Evolutionary conservation across 345 rosid genomes (phyloP).

Genomic region (Excoecaria cochinchinensis): DNA sequence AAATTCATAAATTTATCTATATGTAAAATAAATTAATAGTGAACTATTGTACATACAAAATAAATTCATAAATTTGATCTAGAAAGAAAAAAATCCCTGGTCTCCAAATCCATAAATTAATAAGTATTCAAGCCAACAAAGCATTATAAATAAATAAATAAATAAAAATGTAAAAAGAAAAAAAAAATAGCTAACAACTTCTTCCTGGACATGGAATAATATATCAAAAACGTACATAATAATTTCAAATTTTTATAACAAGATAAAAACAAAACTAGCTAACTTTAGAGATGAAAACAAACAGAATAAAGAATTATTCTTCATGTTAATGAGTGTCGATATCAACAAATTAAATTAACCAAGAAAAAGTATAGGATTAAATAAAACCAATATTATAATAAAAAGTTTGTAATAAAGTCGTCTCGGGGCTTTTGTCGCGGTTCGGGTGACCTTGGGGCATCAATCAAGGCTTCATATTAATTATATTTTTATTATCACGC

Average conservation of each 20-base stretch:
- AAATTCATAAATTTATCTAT: too few species aligned
- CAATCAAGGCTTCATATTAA: constrained; percentile 42
- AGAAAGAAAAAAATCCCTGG: too few species aligned
- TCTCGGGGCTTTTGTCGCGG: constrained; percentile 55
- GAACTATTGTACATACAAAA: too few species aligned
- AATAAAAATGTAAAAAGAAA: constrained; percentile 2
- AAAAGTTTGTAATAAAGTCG: constrained; percentile 31
- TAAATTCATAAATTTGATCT: too few species aligned
- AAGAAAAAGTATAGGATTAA: neutral
- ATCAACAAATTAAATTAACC: constrained; percentile 35
- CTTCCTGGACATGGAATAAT: constrained; percentile 27
- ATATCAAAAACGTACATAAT: neutral
- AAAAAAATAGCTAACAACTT: constrained; percentile 28
- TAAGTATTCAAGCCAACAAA: neutral
- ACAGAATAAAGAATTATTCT: constrained; percentile 18
- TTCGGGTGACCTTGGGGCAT: constrained; percentile 25
- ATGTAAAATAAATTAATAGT: too few species aligned
- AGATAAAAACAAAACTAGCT: constrained; percentile 32
- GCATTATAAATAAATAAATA: neutral
- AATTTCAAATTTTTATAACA: neutral
- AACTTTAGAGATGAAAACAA: constrained; percentile 40
- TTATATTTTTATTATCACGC: constrained; percentile 34
- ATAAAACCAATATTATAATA: constrained; percentile 7
- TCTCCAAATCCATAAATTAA: too few species aligned
- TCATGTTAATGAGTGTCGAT: constrained; percentile 57